Evolutionary conservation across 257 asterid species (phyloP).

Genomic region (Jasminum sambac): DNA sequence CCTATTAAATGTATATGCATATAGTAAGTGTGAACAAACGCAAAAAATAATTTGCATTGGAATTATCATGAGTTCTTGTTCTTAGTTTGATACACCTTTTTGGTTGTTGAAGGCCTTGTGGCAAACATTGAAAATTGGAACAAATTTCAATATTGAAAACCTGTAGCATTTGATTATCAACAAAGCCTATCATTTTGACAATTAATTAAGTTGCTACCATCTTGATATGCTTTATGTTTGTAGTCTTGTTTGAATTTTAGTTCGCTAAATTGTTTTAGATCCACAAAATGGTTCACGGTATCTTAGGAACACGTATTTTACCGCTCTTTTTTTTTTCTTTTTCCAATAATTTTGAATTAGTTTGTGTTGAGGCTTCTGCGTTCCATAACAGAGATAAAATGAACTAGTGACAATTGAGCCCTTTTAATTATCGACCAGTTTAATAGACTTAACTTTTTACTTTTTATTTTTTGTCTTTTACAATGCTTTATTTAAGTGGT

Average conservation of each 20-base stretch:
- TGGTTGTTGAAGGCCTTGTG: neutral
- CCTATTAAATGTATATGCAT: neutral
- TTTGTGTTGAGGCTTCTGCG: neutral
- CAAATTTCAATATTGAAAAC: slow-evolving; percentile 27
- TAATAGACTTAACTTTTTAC: neutral
- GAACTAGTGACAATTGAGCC: neutral
- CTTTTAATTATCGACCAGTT: neutral
- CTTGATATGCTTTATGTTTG: neutral
- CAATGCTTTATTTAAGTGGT: slow-evolving; percentile 13
- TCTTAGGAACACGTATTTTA: neutral
- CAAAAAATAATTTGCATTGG: neutral
- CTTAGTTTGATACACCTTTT: slow-evolving; percentile 15
- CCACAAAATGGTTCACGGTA: neutral
- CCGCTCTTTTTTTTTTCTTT: neutral
- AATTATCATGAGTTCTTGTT: slow-evolving; percentile 10
- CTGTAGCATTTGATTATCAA: neutral
- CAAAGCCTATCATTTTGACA: neutral
- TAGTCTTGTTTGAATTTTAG: neutral
- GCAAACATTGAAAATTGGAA: slow-evolving; percentile 21
- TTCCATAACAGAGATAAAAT: neutral
- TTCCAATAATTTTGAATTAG: neutral
- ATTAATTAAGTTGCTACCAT: neutral
- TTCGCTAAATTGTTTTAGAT: neutral
- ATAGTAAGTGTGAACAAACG: neutral
- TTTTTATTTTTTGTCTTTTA: neutral